Evolutionary conservation across 169 alveolate species (phyloP), one percentile per base, ranked within the genome.

Genomic region (Plasmodium malariae): DNA sequence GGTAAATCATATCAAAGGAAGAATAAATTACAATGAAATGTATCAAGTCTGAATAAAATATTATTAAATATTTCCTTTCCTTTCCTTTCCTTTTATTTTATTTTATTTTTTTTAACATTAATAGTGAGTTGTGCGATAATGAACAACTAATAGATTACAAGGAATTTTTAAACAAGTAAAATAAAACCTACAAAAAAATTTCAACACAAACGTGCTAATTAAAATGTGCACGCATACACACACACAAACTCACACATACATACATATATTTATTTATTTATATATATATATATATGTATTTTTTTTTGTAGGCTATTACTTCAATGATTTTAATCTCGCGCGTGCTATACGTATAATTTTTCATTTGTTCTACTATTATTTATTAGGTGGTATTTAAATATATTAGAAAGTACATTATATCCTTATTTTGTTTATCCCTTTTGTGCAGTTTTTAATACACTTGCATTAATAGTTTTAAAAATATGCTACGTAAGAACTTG

Each of bases 111-210:
- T 59, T 49, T 21, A 40, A 34, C 40, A 21, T 24, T 28, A 17
- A 43, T 26, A 76, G 88, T 30, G 68, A 76, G 51, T 34, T 76
- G 51, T 76, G 88, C 49, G 60, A 40, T 49, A 36, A 59, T 11
- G 45, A 14, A 1, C 76, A 76, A 32, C 62, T 21, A 21, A 62
- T 76, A 43, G 70, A 54, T 62, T 76, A 76, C 40, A 54, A 62
- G 76, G 88, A 76, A 26, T 76, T 76, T 68, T 37, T 76, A 49
- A 59, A 48, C 88, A 76, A 62, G 88, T 76, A 76, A 36, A 9
- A 11, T 32, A 4, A 30, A 26, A 30, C 24, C 3, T 32, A 62
- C 12, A 30, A 54, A 14, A 17, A 1, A 54, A 3, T 5, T 6
- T 57, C 5, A 21, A 24, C 54, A 19, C 34, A 32, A 2, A 9